Base-by-base conservation (phyloP, 192 early-diverging fungal species). In the Coemansia sp. region DNA sequence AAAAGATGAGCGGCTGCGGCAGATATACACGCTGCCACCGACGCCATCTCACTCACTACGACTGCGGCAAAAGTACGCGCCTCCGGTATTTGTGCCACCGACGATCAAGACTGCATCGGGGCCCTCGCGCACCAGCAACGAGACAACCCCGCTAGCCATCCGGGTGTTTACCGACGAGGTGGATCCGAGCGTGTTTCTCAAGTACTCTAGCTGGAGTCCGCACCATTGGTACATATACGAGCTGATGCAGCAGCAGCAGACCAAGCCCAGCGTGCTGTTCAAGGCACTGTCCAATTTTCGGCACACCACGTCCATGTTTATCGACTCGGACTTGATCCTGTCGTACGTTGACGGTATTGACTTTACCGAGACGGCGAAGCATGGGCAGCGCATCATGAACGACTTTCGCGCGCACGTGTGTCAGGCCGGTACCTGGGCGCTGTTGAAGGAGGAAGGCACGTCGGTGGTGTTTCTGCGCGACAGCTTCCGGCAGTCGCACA, bases 391-490 rank as follows among this genome's bases (percentile, higher is more conserved):
- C 22, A 58, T 71, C 12, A 35, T 78, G 54, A 53, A 41, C 57
- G 69, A 71, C 38, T 72, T 78, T 28, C 69, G 75, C 12, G 69
- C 67, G 8, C 57, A 68, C 30, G 60, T 78, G 20, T 67, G 67
- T 26, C 59, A 67, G 39, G 36, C 49, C 4, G 75, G 69, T 22
- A 72, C 67, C 4, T 78, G 75, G 75, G 75, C 64, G 22, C 50
- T 72, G 50, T 45, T 70, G n/a, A 47, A 47, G 14, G 64, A 70
- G 32, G 38, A 62, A 17, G 52, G 29, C 11, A 42, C 40, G 19
- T 70, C 73, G 21, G 54, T 78, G 17, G 69, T 72, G 34, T 78
- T 78, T 55, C 32, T 78, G 57, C 69, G 46, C 28, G 65, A 60
- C 45, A 52, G 42, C 27, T 57, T 64, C 26, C 59, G 67, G n/a